Evolutionary conservation across 2,329 filamentous ascomycete genomes (phyloP).

Genomic region (Trichophyton rubrum): DNA sequence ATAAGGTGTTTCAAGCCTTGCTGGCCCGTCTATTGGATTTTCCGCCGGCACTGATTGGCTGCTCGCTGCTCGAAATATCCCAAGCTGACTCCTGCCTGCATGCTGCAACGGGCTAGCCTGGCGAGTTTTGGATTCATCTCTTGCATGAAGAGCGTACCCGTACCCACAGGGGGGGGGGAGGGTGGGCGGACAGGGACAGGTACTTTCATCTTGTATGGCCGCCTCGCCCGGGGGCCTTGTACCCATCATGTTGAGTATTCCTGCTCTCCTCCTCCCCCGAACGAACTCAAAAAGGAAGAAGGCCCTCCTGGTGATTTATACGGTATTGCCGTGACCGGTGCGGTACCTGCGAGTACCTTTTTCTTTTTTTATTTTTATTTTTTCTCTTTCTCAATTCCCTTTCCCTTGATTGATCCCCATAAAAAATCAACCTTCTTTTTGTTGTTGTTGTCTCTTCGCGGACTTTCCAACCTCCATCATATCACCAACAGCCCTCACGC

Average conservation of each 20-base stretch:
- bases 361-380: not conserved
- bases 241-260: too few species aligned
- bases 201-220: not conserved
- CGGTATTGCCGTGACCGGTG: conserved; percentile 1
- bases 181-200: not conserved
- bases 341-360: conserved; percentile 2
- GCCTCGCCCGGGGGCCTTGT: not conserved
- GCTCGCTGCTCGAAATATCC: not conserved
- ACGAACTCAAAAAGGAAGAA: not conserved
- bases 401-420: not conserved
- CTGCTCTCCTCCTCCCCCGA: not conserved
- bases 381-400: not conserved
- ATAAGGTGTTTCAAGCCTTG: conserved; percentile 2
- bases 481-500: not conserved
- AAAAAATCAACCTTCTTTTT: not conserved
- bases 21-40: not conserved
- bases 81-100: not conserved
- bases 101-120: conserved; percentile 3
- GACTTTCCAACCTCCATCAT: not conserved
- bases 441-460: not conserved
- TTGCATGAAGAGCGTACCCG: not conserved
- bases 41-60: not conserved
- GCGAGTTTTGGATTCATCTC: conserved; percentile 5
- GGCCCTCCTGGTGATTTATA: not conserved
- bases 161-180: not conserved